Conservation (phyloP, 106 monocot species). For the Chionographis japonica region DNA sequence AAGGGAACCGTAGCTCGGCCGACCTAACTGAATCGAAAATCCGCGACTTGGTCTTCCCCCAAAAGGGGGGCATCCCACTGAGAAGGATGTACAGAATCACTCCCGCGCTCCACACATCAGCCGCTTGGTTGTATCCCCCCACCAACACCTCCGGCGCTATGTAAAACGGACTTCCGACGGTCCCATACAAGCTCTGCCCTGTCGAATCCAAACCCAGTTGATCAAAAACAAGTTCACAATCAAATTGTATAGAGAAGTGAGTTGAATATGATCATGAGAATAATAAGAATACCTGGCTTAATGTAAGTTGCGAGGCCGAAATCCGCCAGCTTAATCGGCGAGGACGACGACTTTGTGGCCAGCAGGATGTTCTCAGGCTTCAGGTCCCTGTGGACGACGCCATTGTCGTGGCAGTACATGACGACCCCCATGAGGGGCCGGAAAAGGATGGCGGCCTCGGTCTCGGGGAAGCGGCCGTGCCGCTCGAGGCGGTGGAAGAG, state of each 20-base stretch:
- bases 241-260: background rate
- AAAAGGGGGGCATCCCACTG: slow-evolving; percentile 91
- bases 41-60: slow-evolving; percentile 92
- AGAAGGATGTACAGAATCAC: slow-evolving; percentile 91
- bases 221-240: background rate
- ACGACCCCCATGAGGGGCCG: slow-evolving; percentile 76
- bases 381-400: slow-evolving; percentile 83
- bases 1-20: slow-evolving; percentile 63
- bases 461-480: slow-evolving; percentile 62
- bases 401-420: slow-evolving; percentile 74
- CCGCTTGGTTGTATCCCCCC: slow-evolving; percentile 88
- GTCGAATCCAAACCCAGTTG: background rate
- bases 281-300: slow-evolving; percentile 48
- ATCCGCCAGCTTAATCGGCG: slow-evolving; percentile 85
- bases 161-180: slow-evolving; percentile 94
- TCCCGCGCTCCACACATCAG: slow-evolving; percentile 93
- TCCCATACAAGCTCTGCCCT: slow-evolving; percentile 75
- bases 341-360: slow-evolving; percentile 52
- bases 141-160: slow-evolving; percentile 90
- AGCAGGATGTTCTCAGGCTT: slow-evolving; percentile 95
- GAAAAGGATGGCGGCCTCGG: slow-evolving; percentile 55
- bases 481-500: slow-evolving; percentile 70
- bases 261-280: background rate
- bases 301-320: slow-evolving; percentile 89
- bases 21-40: slow-evolving; percentile 82